A percentile compares a stretch with the other conserved stretches of the same genome.
Evolutionary conservation across 352 stramenopile genomes (phyloP).

Genomic region (Pythium myriotylum): DNA sequence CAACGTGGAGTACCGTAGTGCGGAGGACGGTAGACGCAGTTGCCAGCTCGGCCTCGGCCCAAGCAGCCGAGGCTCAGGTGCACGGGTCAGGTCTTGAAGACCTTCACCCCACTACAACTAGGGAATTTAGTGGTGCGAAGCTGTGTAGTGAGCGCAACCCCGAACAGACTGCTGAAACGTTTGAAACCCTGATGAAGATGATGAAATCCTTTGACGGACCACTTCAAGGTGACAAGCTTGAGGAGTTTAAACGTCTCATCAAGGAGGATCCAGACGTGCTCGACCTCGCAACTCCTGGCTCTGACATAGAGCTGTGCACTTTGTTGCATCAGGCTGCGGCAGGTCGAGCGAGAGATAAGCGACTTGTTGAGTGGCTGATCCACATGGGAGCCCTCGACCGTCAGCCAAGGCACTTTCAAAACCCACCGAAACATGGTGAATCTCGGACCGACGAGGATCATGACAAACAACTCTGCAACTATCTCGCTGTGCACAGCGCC

Average conservation of each 20-base stretch:
- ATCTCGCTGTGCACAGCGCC: no score
- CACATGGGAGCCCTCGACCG: slow-evolving; percentile 28
- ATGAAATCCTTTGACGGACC: neutral
- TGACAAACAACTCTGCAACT: neutral
- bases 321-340: slow-evolving; percentile 37
- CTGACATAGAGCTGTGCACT: slow-evolving; percentile 3
- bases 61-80: no score
- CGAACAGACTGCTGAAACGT: neutral
- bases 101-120: no score
- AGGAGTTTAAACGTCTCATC: neutral
- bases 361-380: slow-evolving; percentile 44
- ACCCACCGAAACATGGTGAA: neutral
- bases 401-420: slow-evolving; percentile 8
- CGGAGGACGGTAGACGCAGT: no score
- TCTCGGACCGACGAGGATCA: neutral
- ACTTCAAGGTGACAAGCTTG: neutral
- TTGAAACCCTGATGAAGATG: slow-evolving; percentile 13
- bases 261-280: neutral
- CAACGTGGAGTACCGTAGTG: no score
- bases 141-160: no score
- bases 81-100: no score
- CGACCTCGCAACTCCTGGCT: neutral
- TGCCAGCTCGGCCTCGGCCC: no score
- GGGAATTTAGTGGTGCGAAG: no score
- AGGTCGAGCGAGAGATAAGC: slow-evolving; percentile 29